Percentiles rank a stretch among this genome's conserved stretches.
phyloP scores from a whole-genome alignment of 192 early-diverging fungal genomes.

The Backusella tarrabulga region DNA sequence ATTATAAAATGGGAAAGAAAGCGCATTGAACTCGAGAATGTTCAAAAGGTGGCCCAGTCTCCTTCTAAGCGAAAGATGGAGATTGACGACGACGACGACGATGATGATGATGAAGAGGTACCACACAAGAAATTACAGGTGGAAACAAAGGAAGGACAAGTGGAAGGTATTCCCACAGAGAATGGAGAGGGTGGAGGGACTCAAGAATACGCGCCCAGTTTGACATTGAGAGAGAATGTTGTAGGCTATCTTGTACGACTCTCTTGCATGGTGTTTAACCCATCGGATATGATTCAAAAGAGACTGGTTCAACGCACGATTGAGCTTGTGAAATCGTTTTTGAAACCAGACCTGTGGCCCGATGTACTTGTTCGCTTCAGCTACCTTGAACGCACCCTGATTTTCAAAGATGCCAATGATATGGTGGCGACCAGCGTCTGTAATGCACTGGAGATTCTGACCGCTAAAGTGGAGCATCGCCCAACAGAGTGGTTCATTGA shows the following conservation, averaged over 20 bases:
- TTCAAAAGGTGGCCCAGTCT: background rate
- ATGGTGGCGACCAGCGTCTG: constrained; percentile 50
- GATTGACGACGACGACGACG: background rate
- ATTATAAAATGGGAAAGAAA: constrained; percentile 89
- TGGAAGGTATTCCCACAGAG: constrained; percentile 13
- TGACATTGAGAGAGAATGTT: constrained; percentile 53
- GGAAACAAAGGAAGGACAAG: constrained; percentile 26
- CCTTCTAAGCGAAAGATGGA: constrained; percentile 15
- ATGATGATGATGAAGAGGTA: background rate
- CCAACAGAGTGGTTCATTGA: constrained; percentile 59
- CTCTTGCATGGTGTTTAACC: constrained; percentile 56
- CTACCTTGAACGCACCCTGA: constrained; percentile 64
- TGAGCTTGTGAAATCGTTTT: constrained; percentile 59
- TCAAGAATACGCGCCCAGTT: constrained; percentile 47
- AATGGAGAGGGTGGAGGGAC: background rate
- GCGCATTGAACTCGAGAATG: constrained; percentile 38
- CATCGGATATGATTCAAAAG: constrained; percentile 38
- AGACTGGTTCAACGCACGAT: constrained; percentile 55
- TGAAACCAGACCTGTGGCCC: constrained; percentile 65
- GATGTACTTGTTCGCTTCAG: constrained; percentile 64
- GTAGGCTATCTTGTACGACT: constrained; percentile 63
- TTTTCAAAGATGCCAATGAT: constrained; percentile 55
- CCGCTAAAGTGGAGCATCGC: constrained; percentile 56
- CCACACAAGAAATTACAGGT: constrained; percentile 33
- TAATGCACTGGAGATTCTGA: constrained; percentile 69